Evolutionary conservation across 257 asterid species (phyloP).

Genomic region (Solanum sparsipilum): DNA sequence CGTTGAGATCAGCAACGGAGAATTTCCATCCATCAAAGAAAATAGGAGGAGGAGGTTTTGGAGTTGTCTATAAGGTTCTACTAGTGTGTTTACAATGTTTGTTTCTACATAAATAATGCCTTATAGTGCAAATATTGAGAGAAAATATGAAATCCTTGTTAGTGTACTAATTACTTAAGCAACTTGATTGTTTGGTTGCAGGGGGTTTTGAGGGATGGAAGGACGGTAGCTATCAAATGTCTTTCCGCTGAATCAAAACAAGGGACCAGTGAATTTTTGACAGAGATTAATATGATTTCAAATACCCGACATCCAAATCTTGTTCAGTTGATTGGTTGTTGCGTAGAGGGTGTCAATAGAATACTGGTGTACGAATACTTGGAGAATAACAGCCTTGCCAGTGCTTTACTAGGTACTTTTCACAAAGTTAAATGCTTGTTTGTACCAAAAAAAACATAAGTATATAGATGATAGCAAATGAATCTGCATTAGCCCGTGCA

Average conservation of each 20-base stretch:
- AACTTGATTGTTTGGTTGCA: slow-evolving; percentile 7
- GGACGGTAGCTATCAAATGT: slow-evolving; percentile 58
- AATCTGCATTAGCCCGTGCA: neutral
- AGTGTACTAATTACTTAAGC: neutral
- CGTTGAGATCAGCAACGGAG: slow-evolving; percentile 60
- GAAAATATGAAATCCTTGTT: neutral
- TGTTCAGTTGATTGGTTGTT: slow-evolving; percentile 26
- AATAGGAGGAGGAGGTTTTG: slow-evolving; percentile 82
- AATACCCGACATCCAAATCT: slow-evolving; percentile 46
- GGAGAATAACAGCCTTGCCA: slow-evolving; percentile 79
- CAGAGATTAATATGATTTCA: slow-evolving; percentile 61
- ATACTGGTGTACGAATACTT: slow-evolving; percentile 65
- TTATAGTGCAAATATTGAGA: neutral
- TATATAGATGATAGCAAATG: neutral
- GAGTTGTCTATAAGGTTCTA: slow-evolving; percentile 57
- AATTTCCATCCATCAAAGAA: slow-evolving; percentile 57
- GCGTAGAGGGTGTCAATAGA: slow-evolving; percentile 50
- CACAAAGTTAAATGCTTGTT: neutral
- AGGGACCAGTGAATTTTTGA: slow-evolving; percentile 65
- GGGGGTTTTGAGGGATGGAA: slow-evolving; percentile 79
- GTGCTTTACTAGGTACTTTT: slow-evolving; percentile 53
- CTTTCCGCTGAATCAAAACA: slow-evolving; percentile 78
- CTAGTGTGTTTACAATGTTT: neutral
- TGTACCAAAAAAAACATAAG: neutral
- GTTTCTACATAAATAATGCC: neutral